Conservation (phyloP, 192 early-diverging fungal species). For the Haplosporangium gracile region DNA sequence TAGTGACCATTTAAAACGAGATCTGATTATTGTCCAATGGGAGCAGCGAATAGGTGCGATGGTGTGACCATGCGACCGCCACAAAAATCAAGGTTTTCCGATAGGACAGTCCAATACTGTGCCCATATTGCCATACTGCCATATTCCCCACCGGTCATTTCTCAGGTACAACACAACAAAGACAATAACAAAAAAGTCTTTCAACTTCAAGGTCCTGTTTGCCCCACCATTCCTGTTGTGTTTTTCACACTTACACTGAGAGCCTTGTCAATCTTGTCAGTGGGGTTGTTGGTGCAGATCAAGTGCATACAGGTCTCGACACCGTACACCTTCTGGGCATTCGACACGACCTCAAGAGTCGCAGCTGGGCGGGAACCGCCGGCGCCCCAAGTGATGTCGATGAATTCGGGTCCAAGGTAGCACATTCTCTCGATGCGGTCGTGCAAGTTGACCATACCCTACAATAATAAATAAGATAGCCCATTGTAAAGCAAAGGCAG, state of each 20-base stretch:
- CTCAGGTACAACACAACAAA: background rate
- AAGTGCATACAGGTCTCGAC: constrained; percentile 98
- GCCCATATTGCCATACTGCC: background rate
- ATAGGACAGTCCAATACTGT: background rate
- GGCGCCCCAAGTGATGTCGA: constrained; percentile 93
- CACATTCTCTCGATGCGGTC: constrained; percentile 99
- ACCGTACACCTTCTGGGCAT: constrained; percentile 93
- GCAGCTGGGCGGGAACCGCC: constrained; percentile 91
- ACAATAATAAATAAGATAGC: constrained; percentile 10
- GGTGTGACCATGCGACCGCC: background rate
- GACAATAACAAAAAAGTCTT: background rate
- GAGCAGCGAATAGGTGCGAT: background rate
- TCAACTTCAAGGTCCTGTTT: background rate
- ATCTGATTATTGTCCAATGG: background rate
- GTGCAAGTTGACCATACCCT: constrained; percentile 94
- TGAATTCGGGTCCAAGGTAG: constrained; percentile 86
- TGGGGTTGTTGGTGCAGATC: constrained; percentile 98
- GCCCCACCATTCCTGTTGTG: background rate
- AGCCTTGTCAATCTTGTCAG: constrained; percentile 88
- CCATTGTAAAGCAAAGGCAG: background rate
- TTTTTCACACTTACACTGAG: constrained; percentile 67
- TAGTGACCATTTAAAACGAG: background rate
- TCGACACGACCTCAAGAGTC: constrained; percentile 90
- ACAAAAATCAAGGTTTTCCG: constrained; percentile 21
- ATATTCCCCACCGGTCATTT: background rate